Conservation (phyloP, 495 filamentous ascomycete genomes). For the Penicillium taxi region DNA sequence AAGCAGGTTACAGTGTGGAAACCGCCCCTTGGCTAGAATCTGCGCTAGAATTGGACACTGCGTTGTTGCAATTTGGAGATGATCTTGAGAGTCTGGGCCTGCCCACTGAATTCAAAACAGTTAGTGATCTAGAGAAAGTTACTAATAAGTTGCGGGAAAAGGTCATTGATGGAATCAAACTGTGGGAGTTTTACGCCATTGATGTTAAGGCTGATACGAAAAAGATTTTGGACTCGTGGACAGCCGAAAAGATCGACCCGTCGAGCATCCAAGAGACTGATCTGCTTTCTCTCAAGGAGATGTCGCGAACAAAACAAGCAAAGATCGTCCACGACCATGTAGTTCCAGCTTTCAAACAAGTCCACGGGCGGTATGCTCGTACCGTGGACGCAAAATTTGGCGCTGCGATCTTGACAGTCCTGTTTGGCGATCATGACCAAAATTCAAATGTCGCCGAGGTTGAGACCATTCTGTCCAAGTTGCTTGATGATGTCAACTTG, state of each 20-base stretch:
- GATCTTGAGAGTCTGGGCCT: conserved; percentile 60
- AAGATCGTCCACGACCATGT: conserved; percentile 53
- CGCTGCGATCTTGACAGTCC: conserved; percentile 58
- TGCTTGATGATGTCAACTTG: conserved; percentile 81
- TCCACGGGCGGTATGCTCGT: conserved; percentile 73
- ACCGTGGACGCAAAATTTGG: conserved; percentile 56
- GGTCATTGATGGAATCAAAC: conserved; percentile 62
- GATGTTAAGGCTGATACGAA: conserved; percentile 68
- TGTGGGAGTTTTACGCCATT: conserved; percentile 92
- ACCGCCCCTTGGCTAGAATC: conserved; percentile 91
- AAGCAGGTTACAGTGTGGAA: conserved; percentile 88
- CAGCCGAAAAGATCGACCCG: conserved; percentile 41
- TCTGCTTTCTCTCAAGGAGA: conserved; percentile 39
- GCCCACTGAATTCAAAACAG: conserved; percentile 60
- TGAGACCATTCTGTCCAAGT: conserved; percentile 43
- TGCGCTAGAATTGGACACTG: conserved; percentile 78
- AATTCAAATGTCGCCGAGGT: conserved; percentile 32
- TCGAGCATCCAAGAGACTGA: conserved; percentile 28
- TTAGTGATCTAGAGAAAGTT: conserved; percentile 69
- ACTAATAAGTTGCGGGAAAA: conserved; percentile 79
- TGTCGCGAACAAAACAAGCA: conserved; percentile 53
- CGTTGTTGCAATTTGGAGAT: conserved; percentile 67
- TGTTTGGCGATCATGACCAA: conserved; percentile 61
- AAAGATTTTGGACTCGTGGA: conserved; percentile 63
- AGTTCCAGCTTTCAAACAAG: conserved; percentile 56